A percentile compares a stretch with the other conserved stretches of the same genome.
Conservation (phyloP, 768 basidiomycete genomes). For the button mushroom (Agaricus bisporus) region DNA sequence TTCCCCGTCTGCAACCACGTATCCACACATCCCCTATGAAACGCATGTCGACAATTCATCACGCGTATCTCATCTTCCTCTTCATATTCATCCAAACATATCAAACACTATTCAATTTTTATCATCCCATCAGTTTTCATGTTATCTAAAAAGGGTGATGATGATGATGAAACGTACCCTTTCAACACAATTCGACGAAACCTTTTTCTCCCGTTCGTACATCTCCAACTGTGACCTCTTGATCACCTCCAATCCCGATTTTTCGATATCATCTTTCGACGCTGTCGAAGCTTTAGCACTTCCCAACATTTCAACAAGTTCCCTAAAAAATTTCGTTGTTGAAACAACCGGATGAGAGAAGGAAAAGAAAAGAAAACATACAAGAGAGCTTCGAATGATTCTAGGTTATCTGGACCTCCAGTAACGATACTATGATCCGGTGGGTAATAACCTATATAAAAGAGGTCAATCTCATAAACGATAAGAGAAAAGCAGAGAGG, state of each 20-base stretch:
- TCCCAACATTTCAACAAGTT: conserved; percentile 78
- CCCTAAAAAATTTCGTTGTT: conserved; percentile 32
- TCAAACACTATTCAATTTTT: conserved; percentile 49
- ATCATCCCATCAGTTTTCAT: too few relatives aligned
- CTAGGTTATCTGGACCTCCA: conserved; percentile 62
- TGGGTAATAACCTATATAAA: conserved; percentile 75
- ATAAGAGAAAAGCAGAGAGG: conserved; percentile 3
- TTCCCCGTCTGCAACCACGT: conserved; percentile 79
- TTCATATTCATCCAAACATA: conserved; percentile 86
- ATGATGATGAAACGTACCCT: conserved; percentile 44
- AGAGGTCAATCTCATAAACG: conserved; percentile 1
- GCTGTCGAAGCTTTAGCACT: conserved; percentile 80
- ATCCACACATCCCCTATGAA: conserved; percentile 86
- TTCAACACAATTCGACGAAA: conserved; percentile 76
- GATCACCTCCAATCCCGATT: conserved; percentile 74
- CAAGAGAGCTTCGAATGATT: conserved; percentile 78
- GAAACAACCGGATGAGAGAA: conserved; percentile 3
- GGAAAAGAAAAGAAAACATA: conserved; percentile 31
- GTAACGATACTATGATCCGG: conserved; percentile 85
- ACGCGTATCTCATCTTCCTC: conserved; percentile 74
- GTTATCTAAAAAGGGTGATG: too few relatives aligned
- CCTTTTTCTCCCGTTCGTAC: conserved; percentile 54
- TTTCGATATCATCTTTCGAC: conserved; percentile 79
- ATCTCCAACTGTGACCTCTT: conserved; percentile 45
- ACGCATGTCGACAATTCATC: conserved; percentile 81